Percentiles rank a stretch among this genome's conserved stretches.
Evolutionary conservation across 345 rosid genomes (phyloP).

Genomic region (Microthlaspi erraticum): DNA sequence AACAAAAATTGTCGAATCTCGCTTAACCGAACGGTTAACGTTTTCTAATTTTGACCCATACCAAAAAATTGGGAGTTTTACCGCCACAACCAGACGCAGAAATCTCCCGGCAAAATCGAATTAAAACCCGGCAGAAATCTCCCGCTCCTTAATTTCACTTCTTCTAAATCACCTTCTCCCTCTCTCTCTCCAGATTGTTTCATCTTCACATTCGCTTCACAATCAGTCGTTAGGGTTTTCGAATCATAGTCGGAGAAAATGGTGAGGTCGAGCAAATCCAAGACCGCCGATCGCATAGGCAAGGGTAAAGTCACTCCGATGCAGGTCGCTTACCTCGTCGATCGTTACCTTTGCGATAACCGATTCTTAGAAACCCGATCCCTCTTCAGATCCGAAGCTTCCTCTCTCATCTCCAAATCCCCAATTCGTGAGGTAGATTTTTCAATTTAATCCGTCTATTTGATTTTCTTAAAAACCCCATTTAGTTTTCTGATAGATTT

Average conservation of each 20-base stretch:
- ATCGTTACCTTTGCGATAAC: constrained; percentile 85
- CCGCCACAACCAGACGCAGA: constrained; percentile 30
- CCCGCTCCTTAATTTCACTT: constrained; percentile 31
- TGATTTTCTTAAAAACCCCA: background rate
- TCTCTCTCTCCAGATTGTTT: background rate
- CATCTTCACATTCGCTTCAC: background rate
- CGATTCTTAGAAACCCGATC: constrained; percentile 68
- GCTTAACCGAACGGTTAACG: constrained; percentile 16
- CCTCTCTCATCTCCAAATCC: constrained; percentile 80
- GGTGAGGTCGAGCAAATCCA: constrained; percentile 68
- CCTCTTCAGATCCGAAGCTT: constrained; percentile 73
- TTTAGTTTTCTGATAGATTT: background rate
- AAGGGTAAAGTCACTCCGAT: constrained; percentile 88
- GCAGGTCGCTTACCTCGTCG: constrained; percentile 87
- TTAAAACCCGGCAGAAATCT: constrained; percentile 34
- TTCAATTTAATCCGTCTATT: background rate
- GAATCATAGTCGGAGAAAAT: constrained; percentile 38
- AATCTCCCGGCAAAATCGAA: constrained; percentile 42
- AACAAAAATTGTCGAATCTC: too few relatives aligned
- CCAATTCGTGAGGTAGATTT: constrained; percentile 65
- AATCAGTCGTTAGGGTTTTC: background rate
- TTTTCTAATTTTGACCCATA: background rate
- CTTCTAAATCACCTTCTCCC: background rate
- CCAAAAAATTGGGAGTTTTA: constrained; percentile 1
- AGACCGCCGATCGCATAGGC: constrained; percentile 51